These are phyloP conservation scores for Vaccinium macrocarpon DNA, from an alignment of 148 eudicot genomes.

Conservation along the genomic window DNA sequence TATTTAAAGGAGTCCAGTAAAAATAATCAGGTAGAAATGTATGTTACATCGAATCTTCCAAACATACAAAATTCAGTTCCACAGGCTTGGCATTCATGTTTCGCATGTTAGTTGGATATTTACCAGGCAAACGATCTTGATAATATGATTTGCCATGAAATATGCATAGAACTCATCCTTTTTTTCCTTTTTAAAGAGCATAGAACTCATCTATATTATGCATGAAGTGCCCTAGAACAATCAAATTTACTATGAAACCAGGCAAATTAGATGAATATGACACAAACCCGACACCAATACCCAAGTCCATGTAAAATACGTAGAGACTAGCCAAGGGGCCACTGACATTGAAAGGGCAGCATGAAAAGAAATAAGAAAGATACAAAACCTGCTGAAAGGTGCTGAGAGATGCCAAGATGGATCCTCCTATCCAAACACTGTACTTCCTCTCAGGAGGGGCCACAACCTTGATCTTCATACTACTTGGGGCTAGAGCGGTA, in stretches of 20 bases:
- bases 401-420: slow-evolving; percentile 87
- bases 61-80: neutral
- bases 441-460: slow-evolving; percentile 98
- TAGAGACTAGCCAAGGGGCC: neutral
- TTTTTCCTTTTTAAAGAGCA: neutral
- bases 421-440: slow-evolving; percentile 93
- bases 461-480: slow-evolving; percentile 91
- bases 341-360: neutral
- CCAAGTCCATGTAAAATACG: neutral
- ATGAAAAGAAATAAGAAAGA: neutral
- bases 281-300: neutral
- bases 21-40: neutral
- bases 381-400: slow-evolving; percentile 75
- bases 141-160: neutral
- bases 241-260: too few species aligned
- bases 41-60: neutral
- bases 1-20: neutral
- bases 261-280: neutral
- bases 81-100: neutral
- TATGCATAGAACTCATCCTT: neutral
- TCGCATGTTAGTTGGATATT: neutral
- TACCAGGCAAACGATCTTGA: neutral
- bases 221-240: neutral
- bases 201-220: neutral
- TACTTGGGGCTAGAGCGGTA: slow-evolving; percentile 77